Conservation (phyloP, 2,329 filamentous ascomycete species). For the Fusarium buharicum region DNA sequence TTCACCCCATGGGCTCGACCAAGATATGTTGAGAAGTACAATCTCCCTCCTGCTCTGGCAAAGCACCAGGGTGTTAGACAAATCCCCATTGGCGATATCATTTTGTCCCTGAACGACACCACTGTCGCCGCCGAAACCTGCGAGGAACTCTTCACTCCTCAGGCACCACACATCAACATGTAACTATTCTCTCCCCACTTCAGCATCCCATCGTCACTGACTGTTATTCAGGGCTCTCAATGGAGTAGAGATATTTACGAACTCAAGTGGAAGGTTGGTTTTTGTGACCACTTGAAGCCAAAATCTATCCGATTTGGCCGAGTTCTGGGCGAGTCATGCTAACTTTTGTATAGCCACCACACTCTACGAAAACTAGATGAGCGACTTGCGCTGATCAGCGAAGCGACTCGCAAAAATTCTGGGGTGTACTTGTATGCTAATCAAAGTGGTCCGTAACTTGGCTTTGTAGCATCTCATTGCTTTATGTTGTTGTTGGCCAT, state of each 20-base stretch:
- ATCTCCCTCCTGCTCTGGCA: conserved; percentile 65
- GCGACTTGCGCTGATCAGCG: conserved; percentile 71
- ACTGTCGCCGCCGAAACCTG: conserved; percentile 56
- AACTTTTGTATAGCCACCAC: conserved; percentile 42
- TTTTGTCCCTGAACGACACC: conserved; percentile 54
- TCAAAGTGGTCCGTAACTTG: conserved; percentile 26
- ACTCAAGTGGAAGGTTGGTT: conserved; percentile 60
- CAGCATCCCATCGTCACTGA: neutral
- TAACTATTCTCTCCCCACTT: neutral
- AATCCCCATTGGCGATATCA: conserved; percentile 55
- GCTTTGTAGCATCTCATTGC: no score
- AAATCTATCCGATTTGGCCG: no score
- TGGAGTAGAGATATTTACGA: conserved; percentile 78
- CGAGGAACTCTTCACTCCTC: conserved; percentile 48
- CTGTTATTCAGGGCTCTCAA: conserved; percentile 47
- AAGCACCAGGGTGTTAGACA: conserved; percentile 56
- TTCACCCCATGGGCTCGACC: conserved; percentile 56
- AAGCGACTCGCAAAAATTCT: conserved; percentile 71
- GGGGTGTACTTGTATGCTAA: conserved; percentile 64
- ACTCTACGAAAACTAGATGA: conserved; percentile 73
- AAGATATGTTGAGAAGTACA: conserved; percentile 51
- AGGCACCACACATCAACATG: conserved; percentile 36
- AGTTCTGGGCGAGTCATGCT: no score
- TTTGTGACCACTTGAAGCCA: no score
- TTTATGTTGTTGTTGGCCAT: no score